Percentiles rank a stretch among this genome's conserved stretches.
Evolutionary conservation across 257 asterid species (phyloP).

Genomic region (Primulina tabacum): DNA sequence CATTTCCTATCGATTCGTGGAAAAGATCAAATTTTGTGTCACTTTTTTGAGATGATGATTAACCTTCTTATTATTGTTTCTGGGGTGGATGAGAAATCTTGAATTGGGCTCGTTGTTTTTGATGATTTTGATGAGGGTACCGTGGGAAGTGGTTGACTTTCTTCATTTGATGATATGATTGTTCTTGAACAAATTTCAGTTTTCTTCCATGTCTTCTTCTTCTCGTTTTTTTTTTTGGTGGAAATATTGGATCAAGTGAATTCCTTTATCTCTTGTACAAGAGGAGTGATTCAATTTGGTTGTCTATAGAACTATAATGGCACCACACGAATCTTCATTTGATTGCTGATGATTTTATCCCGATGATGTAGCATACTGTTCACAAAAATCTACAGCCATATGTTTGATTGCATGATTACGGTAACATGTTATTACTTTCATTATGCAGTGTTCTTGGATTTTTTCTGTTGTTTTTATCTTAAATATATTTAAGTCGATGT

Average conservation of each 20-base stretch:
- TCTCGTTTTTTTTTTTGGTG: neutral
- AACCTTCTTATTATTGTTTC: neutral
- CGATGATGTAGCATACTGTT: neutral
- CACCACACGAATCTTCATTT: neutral
- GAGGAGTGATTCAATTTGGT: constrained; percentile 6
- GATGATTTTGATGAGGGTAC: neutral
- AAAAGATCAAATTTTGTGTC: neutral
- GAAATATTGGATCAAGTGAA: neutral
- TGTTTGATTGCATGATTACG: neutral
- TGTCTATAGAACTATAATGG: neutral
- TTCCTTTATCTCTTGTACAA: constrained; percentile 1
- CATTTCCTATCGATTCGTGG: constrained; percentile 21
- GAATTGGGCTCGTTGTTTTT: neutral
- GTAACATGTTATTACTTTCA: neutral
- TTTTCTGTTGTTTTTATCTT: neutral
- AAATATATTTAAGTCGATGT: neutral
- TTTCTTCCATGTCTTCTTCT: neutral
- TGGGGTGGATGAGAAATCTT: constrained; percentile 1
- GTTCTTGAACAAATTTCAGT: neutral
- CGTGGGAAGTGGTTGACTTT: constrained; percentile 26
- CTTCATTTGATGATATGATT: neutral
- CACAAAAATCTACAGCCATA: neutral
- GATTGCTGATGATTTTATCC: constrained; percentile 14
- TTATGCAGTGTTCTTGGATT: neutral
- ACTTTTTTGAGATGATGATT: constrained; percentile 9